Base-by-base conservation (phyloP, 1,284 basidiomycete species). In the Sanguinoderma infundibulare region DNA sequence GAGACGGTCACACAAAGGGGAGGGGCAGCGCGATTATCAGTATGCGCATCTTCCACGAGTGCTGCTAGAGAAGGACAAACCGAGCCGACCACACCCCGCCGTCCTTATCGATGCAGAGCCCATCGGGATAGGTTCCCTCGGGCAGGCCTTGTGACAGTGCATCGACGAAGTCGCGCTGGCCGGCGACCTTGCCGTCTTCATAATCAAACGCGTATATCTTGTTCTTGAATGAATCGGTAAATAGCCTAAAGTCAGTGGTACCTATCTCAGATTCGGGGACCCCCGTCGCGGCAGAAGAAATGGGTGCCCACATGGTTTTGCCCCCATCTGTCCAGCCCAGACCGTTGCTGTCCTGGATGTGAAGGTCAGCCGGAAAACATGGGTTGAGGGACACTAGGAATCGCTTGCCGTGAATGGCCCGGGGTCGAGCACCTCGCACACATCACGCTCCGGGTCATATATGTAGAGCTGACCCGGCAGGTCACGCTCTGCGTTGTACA, bases 1-100 rank as follows among this genome's bases (percentile, higher is more conserved):
- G 35, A 32, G 26, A 65, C 15, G 28, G 7, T 9, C 26, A 22
- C 20, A 10, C 38, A 32, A 46, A 32, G 28, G 20, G n/a, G n/a
- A n/a, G n/a, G n/a, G n/a, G n/a, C n/a, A n/a, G 26, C 47, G 39
- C 56, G 57, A 59, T 55, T 58, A 67, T 60, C 49, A 66, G 64
- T 46, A 58, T 57, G 42, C 26, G 39, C 39, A 22, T 53, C 59
- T 40, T n/a, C 38, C 20, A 54, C 36, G 56, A 55, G 51, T 53
- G 51, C 57, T 26, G 55, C 56, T 57, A 47, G 52, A 62, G 26
- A 53, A 51, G 38, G 52, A 71, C 77, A 62, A 64, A 87, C 86
- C 87, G 78, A 55, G 88, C 87, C 68, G 85, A 86, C 87, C 88
- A 90, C 55, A 89, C 74, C 56, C 81, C 81, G n/a, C 87, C 87